Evolutionary conservation across 176 grass and related monocot genomes (phyloP).

Genomic region (Saccharum officinarum): DNA sequence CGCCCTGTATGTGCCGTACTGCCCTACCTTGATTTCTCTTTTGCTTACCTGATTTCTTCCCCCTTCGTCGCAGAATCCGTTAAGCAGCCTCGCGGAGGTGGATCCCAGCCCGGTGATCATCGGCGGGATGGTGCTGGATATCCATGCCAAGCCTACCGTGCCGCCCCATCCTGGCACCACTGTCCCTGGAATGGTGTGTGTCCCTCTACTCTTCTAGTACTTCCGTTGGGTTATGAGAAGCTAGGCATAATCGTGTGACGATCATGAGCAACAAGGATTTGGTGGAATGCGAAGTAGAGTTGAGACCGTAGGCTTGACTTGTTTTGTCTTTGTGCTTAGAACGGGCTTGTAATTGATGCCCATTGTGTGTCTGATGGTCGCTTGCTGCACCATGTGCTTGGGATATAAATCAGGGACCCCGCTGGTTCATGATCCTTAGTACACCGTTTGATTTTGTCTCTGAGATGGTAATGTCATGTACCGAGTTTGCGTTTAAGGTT

Average conservation of each 20-base stretch:
- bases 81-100: not conserved
- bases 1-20: slow-evolving; percentile 13
- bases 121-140: slow-evolving; percentile 74
- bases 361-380: not conserved
- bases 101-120: slow-evolving; percentile 54
- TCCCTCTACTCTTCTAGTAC: not conserved
- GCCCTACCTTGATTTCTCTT: not conserved
- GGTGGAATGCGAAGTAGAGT: not conserved
- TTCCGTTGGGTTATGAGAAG: slow-evolving; percentile 2
- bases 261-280: not conserved
- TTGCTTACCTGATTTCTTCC: not conserved
- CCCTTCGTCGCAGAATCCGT: slow-evolving; percentile 21
- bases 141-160: slow-evolving; percentile 63
- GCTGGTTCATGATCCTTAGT: not conserved
- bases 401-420: not conserved
- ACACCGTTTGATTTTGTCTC: not conserved
- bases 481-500: not conserved
- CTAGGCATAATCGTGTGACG: not conserved
- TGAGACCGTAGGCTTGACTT: not conserved
- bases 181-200: slow-evolving; percentile 57
- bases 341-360: not conserved
- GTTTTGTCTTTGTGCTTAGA: not conserved
- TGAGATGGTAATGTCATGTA: not conserved
- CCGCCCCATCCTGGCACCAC: slow-evolving; percentile 53
- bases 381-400: not conserved